Evolutionary conservation across 495 filamentous ascomycete genomes (phyloP), one percentile per base, ranked within the genome.

Genomic region (Letharia columbiana): DNA sequence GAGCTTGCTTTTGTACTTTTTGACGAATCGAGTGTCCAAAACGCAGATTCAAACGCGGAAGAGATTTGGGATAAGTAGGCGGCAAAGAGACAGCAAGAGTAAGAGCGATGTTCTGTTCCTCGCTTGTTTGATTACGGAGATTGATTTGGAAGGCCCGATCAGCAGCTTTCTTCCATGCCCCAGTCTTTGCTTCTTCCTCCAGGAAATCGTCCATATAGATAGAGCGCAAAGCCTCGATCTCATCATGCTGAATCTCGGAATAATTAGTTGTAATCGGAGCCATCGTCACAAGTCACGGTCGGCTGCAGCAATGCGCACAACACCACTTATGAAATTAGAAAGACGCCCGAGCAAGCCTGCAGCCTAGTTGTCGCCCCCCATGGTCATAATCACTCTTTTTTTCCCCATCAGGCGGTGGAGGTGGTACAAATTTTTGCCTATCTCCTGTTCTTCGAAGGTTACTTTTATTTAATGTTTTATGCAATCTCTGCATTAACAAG

Each of bases 151-250:
- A 95, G 0, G 84, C 81, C 40, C 89, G 85, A 72, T 95, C 89
- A 54, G 83, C 81, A 5, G 89, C 85, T 85, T 91, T 91, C 84
- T 96, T 90, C 94, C 94, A 98, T 49, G 92, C 92, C 54, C 85
- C 86, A 54, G 83, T 83, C 71, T 87, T 85, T 39, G 83, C 77
- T 68, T 86, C 83, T 64, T 92, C 85, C 67, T 91, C 84, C 70
- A 86, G 77, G 73, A 89, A 98, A 72, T 98, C 94, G 59, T 97
- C 92, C 71, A 87, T 89, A 72, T 94, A 98, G 50, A 98, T 96
- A 8, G 95, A 90, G 63, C 87, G 81, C 60, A 98, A 79, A 17
- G 86, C 94, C 76, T 95, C 87, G 44, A 93, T 80, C 78, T 98
- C 94, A 73, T 96, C 87, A 65, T 88, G 78, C 78, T 98, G 94